Percentiles rank a stretch among this genome's conserved stretches.
Conservation (phyloP, 2,329 filamentous ascomycete species). For the Fusarium brevicatenulatum region DNA sequence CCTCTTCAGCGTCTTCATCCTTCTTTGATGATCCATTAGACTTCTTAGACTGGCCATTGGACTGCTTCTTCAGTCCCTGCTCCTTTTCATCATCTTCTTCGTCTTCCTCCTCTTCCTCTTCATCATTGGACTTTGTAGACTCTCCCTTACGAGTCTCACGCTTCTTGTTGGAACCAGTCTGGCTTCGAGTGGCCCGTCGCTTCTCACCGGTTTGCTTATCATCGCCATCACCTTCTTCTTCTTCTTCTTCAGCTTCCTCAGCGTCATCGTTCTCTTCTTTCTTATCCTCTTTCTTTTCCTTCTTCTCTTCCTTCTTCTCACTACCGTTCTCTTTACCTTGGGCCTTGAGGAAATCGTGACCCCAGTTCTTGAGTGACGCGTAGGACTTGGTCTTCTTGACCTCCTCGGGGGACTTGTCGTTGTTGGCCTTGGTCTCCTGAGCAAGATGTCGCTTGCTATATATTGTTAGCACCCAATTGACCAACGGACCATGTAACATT, state of each 20-base stretch:
- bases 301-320: constrained; percentile 15
- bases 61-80: constrained; percentile 15
- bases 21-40: constrained; percentile 9
- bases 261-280: constrained; percentile 17
- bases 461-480: not conserved
- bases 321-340: constrained; percentile 22
- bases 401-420: constrained; percentile 59
- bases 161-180: constrained; percentile 47
- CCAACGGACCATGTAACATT: fast-evolving
- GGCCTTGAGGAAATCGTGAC: constrained; percentile 62
- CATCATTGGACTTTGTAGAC: constrained; percentile 32
- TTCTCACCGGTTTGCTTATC: constrained; percentile 42
- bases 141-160: constrained; percentile 45
- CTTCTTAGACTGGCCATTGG: constrained; percentile 19
- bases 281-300: constrained; percentile 19
- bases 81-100: constrained; percentile 25
- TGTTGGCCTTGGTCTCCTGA: constrained; percentile 68
- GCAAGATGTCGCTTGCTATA: constrained; percentile 70
- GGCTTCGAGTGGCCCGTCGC: constrained; percentile 36
- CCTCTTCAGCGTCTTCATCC: constrained; percentile 6
- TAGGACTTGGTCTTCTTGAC: constrained; percentile 63
- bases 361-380: constrained; percentile 71
- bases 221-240: constrained; percentile 12
- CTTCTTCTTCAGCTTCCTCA: constrained; percentile 9
- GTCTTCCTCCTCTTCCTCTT: constrained; percentile 16